Base-by-base conservation (phyloP, 2,329 filamentous ascomycete species). In the Lasiodiplodia gonubiensis region DNA sequence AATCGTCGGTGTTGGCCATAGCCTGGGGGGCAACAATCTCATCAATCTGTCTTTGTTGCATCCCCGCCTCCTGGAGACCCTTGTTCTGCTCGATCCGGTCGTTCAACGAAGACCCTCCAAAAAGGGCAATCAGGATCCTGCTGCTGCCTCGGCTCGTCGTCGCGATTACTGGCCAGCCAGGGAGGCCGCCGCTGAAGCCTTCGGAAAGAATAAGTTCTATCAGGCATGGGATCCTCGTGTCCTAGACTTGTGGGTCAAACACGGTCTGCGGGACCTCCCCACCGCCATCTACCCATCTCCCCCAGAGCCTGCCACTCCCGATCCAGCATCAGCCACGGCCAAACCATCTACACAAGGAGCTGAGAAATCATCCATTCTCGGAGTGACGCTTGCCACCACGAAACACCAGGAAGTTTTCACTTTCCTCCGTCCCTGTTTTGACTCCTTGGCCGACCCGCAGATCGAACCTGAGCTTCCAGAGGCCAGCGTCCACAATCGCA, bases 361-460 rank as follows among this genome's bases (percentile, higher is more conserved):
- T 10, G 30, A 33, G 30, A 33, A 33, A 48, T 68, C 33, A 48
- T 68, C 30, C 7, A 27, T 27, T 7, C 10, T 69, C 30, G 78
- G 80, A 18, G 90, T 93, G 0, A 94, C 92, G 0, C 84, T 95
- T 2, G 86, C 87, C 2, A 98, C 94, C 0, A 90, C 92, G 0
- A 93, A 94, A 73, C 91, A 97, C 77, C 92, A 97, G 75, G 93
- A 97, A 81, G 91, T 95, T 67, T 90, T 92, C 74, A 93, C 89
- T 1, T 95, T 90, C 76, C 80, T 92, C 70, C 86, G 91, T 0
- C 86, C 89, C 0, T 86, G 86, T 68, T 87, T 85, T 0, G 73
- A 79, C 70, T 73, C 57, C 61, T 27, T 54, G 37, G 25, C 35
- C 42, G 66, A 64, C n/a, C 65, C 65, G 11, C 16, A 39, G 3